Evolutionary conservation across 2,329 filamentous ascomycete species (phyloP), one percentile per base, ranked within the genome.

Genomic region (Ascosphaera acerosa): DNA sequence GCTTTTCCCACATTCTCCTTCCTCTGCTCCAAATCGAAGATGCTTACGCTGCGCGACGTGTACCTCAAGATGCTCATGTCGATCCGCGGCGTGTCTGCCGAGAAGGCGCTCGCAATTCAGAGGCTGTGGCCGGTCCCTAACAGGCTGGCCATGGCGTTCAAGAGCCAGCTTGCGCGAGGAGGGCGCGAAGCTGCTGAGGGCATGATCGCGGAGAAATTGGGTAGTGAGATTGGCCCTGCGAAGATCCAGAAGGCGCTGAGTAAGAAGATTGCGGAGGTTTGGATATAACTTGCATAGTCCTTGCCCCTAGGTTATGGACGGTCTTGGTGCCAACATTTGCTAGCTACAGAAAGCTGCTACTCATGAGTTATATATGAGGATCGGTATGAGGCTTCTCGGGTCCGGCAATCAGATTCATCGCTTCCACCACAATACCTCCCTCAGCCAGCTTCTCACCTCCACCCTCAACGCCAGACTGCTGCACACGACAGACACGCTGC

Each of bases 1-100:
- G 76, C 63, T 7, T 81, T 80, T 41, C 53, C 62, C 0, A 71
- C 71, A 0, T 82, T 84, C 45, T 66, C 70, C 0, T 69, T 68
- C 1, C 52, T 84, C 28, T 68, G 68, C 1, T 76, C 71, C 6
- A 87, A 87, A 48, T 77, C 73, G 0, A 72, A 76, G 32, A 64
- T 64, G 35, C 64, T 80, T 41, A 76, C 75, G 0, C 53, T 84
- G 6, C 59, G 74, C 33, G 77, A 87, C 41, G 49, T 82, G 0
- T 84, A 67, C 40, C 53, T 87, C 16, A 82, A 82, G 49, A 84
- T 87, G 76, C 60, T 87, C 30, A 81, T 87, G 76, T 78, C 73
- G 38, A 77, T 66, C 2, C 64, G 64, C 33, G 74, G 75, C 2
- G 58, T 87, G 9, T 76, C 73, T 1, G 74, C 72, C 3, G 76